A percentile compares a stretch with the other conserved stretches of the same genome.
These are phyloP conservation scores for Rhizopogon sp. DNA, from an alignment of 768 basidiomycete species.

Conservation along the genomic window DNA sequence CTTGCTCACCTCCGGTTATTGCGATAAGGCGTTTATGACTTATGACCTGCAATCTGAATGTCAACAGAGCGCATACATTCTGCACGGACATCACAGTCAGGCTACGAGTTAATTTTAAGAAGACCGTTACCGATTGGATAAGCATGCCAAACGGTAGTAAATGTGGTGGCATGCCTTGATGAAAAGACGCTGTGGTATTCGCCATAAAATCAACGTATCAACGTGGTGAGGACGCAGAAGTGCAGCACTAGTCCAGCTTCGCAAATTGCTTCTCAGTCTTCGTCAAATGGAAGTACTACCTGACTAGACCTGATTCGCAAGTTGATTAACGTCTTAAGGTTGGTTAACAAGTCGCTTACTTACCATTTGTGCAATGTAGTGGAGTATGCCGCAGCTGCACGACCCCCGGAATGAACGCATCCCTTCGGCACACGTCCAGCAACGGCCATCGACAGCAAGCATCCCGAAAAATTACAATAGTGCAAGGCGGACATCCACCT, in stretches of 20 bases:
- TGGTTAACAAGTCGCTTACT: background rate
- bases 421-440: background rate
- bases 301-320: background rate
- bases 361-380: background rate
- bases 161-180: too few species aligned
- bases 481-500: background rate
- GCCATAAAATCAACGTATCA: background rate
- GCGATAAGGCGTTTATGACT: background rate
- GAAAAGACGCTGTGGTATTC: too few species aligned
- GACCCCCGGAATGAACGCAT: background rate
- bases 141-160: too few species aligned
- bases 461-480: background rate
- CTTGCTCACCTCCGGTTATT: too few species aligned
- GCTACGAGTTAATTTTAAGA: too few species aligned
- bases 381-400: background rate
- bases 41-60: background rate
- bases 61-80: too few species aligned
- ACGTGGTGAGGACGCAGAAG: background rate
- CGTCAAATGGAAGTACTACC: background rate
- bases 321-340: background rate
- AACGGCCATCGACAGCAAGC: background rate
- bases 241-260: background rate
- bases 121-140: too few species aligned
- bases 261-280: background rate
- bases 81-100: background rate